Percentiles rank a stretch among this genome's conserved stretches.
phyloP scores from a whole-genome alignment of 148 eudicot species.

The Amaranthus cruentus region DNA sequence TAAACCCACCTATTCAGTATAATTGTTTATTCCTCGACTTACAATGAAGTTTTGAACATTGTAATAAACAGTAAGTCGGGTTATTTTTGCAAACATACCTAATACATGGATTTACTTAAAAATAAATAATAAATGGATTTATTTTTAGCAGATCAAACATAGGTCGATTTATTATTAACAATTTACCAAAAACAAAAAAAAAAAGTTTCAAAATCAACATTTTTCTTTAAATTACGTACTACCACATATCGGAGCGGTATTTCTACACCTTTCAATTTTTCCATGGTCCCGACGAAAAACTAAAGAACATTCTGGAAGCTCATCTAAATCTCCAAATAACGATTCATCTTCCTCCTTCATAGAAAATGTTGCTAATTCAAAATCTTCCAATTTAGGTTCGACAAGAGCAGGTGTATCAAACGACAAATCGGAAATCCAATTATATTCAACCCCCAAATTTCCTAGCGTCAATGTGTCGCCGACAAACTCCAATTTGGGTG shows the following conservation, averaged over 20 bases:
- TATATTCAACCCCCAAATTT: constrained; percentile 28
- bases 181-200: background rate
- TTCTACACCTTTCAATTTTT: constrained; percentile 17
- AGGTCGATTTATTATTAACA: too few species aligned
- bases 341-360: constrained; percentile 57
- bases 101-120: too few species aligned
- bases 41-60: too few species aligned
- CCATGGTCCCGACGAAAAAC: constrained; percentile 33
- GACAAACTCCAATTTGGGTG: constrained; percentile 24
- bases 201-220: background rate
- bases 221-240: constrained; percentile 19
- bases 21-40: too few species aligned
- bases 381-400: constrained; percentile 34
- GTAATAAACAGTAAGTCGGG: too few species aligned
- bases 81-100: too few species aligned
- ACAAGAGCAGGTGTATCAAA: constrained; percentile 36
- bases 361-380: constrained; percentile 30
- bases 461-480: constrained; percentile 23
- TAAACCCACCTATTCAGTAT: too few species aligned
- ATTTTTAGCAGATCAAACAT: too few species aligned
- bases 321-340: constrained; percentile 54
- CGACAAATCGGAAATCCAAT: constrained; percentile 46
- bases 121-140: too few species aligned
- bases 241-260: constrained; percentile 30
- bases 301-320: constrained; percentile 52